Conservation (phyloP, 495 filamentous ascomycete species). For the Trichoderma parareesei region DNA sequence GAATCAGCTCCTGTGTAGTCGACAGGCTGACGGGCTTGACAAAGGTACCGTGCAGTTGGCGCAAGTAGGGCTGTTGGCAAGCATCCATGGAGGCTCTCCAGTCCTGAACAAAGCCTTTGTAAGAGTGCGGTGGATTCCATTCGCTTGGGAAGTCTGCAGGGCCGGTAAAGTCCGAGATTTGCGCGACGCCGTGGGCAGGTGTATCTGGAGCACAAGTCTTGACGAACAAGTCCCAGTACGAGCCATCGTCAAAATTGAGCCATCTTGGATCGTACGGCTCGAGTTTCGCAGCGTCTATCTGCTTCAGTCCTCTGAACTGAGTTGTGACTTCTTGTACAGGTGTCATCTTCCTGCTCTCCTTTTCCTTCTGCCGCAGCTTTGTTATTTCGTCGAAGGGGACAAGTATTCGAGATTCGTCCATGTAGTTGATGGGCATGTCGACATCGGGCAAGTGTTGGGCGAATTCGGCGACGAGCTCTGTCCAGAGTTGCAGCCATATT, state of each 20-base stretch:
- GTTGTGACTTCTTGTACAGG: conserved; percentile 21
- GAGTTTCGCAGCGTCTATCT: conserved; percentile 21
- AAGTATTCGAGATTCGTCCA: conserved; percentile 56
- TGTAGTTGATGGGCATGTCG: conserved; percentile 55
- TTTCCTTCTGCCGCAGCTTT: conserved; percentile 40
- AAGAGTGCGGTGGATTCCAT: conserved; percentile 26
- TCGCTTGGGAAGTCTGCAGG: conserved; percentile 28
- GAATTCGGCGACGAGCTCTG: conserved; percentile 41
- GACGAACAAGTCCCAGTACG: conserved; percentile 33
- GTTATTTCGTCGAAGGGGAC: conserved; percentile 53
- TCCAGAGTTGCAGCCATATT: conserved; percentile 48
- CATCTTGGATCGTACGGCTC: conserved; percentile 24
- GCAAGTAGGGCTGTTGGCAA: conserved; percentile 47
- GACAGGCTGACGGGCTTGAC: conserved; percentile 54
- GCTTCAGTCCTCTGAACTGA: conserved; percentile 21
- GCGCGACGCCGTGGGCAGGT: conserved; percentile 39
- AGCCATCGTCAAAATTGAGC: conserved; percentile 15
- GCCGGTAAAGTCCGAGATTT: conserved; percentile 28
- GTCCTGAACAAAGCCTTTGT: conserved; percentile 52
- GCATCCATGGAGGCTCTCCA: conserved; percentile 55
- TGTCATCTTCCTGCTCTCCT: conserved; percentile 30
- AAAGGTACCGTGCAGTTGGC: conserved; percentile 61
- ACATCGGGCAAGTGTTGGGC: conserved; percentile 52
- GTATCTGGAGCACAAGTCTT: conserved; percentile 48
- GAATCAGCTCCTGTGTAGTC: conserved; percentile 50